Percentiles rank a stretch among this genome's conserved stretches.
These are phyloP conservation scores for Basidiobolus meristosporus DNA, from an alignment of 371 early-diverging fungal genomes.

Conservation along the genomic window DNA sequence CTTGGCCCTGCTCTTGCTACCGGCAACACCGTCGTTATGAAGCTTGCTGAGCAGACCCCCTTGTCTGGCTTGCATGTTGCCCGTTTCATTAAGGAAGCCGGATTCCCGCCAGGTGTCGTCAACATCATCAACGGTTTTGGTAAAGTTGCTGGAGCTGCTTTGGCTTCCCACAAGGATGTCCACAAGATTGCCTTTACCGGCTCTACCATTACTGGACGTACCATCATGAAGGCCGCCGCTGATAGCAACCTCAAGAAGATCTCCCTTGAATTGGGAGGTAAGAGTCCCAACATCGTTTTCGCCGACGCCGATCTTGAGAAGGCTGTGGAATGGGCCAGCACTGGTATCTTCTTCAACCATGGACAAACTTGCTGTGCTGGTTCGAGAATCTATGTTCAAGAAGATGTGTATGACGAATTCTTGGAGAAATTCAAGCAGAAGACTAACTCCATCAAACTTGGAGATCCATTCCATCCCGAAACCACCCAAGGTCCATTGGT, in stretches of 20 bases:
- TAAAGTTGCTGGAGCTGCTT: conserved; percentile 28
- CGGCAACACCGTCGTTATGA: conserved; percentile 61
- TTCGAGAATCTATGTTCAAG: conserved; percentile 72
- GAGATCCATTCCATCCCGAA: conserved; percentile 37
- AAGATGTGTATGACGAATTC: conserved; percentile 48
- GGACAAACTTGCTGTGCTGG: conserved; percentile 75
- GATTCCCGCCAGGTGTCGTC: conserved; percentile 46
- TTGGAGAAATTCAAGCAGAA: conserved; percentile 32
- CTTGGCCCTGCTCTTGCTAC: conserved; percentile 64
- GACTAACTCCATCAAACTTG: conserved; percentile 14
- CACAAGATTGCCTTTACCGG: conserved; percentile 69
- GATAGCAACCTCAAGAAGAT: conserved; percentile 44
- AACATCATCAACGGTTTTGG: conserved; percentile 17
- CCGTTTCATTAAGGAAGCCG: conserved; percentile 39
- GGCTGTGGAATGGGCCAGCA: conserved; percentile 54
- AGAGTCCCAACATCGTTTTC: conserved; percentile 71
- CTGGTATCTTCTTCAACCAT: conserved; percentile 70
- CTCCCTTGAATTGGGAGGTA: conserved; percentile 72
- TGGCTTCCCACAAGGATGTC: conserved; percentile 36
- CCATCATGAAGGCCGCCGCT: conserved; percentile 37
- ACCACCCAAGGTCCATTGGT: conserved; percentile 71
- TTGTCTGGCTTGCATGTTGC: conserved; percentile 52
- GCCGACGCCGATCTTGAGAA: conserved; percentile 48
- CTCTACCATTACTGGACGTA: conserved; percentile 46
- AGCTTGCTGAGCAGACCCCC: conserved; percentile 70